phyloP scores from a whole-genome alignment of 1,139 yeast species.

The Hyphopichia pseudoburtonii region DNA sequence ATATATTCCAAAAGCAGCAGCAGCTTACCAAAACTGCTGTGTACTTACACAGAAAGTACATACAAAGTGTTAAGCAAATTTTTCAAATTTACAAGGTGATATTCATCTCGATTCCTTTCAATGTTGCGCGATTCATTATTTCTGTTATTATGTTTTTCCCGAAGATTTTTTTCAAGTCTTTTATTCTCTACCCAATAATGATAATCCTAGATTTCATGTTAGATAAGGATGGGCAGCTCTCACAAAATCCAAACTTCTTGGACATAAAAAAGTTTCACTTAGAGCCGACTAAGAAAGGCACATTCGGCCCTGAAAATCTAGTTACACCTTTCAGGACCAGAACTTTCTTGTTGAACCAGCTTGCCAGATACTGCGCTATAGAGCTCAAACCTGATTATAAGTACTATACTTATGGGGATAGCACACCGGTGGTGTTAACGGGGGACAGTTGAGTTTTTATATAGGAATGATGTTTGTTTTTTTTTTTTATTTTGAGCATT shows the following conservation, averaged over 20 bases:
- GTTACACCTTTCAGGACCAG: constrained; percentile 8
- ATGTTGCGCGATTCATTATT: constrained; percentile 13
- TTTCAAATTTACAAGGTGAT: constrained; percentile 11
- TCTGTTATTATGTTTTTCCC: constrained; percentile 20
- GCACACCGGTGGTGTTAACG: background rate
- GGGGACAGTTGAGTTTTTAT: background rate
- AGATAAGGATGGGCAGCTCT: background rate
- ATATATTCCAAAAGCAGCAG: constrained; percentile 8
- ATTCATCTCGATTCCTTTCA: constrained; percentile 17
- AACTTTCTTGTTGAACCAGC: constrained; percentile 12
- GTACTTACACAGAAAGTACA: constrained; percentile 4
- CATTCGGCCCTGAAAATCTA: background rate
- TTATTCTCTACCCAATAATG: constrained; percentile 15
- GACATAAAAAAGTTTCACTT: constrained; percentile 1
- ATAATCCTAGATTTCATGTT: background rate
- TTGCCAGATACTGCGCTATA: constrained; percentile 14
- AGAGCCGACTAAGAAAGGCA: background rate
- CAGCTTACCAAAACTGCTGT: background rate
- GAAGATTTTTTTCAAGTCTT: constrained; percentile 14
- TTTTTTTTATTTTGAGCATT: background rate
- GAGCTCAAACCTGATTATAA: constrained; percentile 1
- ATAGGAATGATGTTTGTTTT: background rate
- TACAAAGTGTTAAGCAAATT: constrained; percentile 9
- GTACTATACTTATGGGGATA: background rate
- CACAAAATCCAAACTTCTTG: background rate